Percentiles rank a stretch among this genome's conserved stretches.
Conservation (phyloP, 768 basidiomycete genomes). For the Russula ochroleuca region DNA sequence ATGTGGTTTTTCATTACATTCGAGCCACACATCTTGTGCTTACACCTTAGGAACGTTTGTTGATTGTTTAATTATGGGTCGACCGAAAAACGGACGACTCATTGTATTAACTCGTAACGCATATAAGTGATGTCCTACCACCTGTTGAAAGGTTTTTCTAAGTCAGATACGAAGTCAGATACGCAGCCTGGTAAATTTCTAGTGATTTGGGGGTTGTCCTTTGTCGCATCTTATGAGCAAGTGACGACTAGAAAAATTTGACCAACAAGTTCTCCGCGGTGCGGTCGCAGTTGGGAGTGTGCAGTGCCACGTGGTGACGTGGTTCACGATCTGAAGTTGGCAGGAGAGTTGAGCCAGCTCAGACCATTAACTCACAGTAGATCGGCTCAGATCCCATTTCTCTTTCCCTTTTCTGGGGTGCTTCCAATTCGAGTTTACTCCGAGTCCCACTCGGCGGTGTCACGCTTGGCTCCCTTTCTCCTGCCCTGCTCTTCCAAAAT, state of each 20-base stretch:
- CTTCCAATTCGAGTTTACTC: too few species aligned
- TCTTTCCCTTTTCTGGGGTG: too few species aligned
- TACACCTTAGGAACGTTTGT: neutral
- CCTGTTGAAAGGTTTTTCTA: neutral
- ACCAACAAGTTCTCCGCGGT: neutral
- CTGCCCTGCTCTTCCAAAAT: too few species aligned
- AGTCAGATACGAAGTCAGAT: too few species aligned
- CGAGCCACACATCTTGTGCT: neutral
- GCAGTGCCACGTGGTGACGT: neutral
- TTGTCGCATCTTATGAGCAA: neutral
- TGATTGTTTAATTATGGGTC: too few species aligned
- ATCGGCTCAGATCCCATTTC: too few species aligned
- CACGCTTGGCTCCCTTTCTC: too few species aligned
- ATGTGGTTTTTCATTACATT: neutral
- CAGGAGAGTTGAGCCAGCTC: too few species aligned
- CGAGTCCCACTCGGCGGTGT: too few species aligned
- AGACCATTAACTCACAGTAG: too few species aligned
- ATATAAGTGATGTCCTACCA: neutral
- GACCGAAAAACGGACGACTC: neutral
- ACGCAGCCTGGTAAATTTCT: neutral
- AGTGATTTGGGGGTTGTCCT: neutral
- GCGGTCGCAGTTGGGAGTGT: neutral
- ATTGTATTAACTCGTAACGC: slow-evolving; percentile 7
- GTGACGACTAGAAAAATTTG: neutral
- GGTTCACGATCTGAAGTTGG: neutral